These are phyloP conservation scores for Theobroma grandiflorum DNA, from an alignment of 441 rosid species.

Conservation along the genomic window DNA sequence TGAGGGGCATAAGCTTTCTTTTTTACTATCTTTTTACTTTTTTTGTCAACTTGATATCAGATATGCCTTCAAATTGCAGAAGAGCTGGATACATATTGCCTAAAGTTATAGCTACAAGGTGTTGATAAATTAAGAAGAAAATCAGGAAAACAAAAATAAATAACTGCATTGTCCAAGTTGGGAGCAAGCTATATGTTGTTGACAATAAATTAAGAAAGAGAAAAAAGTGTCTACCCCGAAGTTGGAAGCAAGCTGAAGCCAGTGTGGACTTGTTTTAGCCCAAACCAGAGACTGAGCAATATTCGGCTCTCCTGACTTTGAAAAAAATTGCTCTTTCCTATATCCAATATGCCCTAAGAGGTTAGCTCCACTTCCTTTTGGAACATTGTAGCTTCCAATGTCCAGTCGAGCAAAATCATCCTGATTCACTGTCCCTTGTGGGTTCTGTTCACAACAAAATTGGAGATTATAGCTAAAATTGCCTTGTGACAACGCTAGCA, in stretches of 20 bases:
- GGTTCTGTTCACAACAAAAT: slow-evolving; percentile 35
- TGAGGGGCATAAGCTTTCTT: too few relatives aligned
- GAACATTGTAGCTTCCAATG: slow-evolving; percentile 45
- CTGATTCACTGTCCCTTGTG: slow-evolving; percentile 28
- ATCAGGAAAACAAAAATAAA: too few relatives aligned
- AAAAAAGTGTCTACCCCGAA: slow-evolving; percentile 24
- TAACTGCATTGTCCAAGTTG: too few relatives aligned
- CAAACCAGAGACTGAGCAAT: slow-evolving; percentile 41
- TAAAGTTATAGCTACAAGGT: too few relatives aligned
- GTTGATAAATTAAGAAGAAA: too few relatives aligned
- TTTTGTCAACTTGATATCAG: too few relatives aligned
- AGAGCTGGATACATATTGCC: too few relatives aligned
- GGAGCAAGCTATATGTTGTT: too few relatives aligned
- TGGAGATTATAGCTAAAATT: neutral
- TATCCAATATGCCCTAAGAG: slow-evolving; percentile 48
- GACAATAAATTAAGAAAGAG: too few relatives aligned
- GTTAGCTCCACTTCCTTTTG: slow-evolving; percentile 41
- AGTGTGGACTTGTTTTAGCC: slow-evolving; percentile 33
- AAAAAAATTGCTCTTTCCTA: slow-evolving; percentile 43
- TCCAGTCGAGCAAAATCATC: slow-evolving; percentile 40
- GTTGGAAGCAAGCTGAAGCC: slow-evolving; percentile 43
- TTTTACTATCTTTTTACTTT: too few relatives aligned
- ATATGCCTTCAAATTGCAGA: too few relatives aligned
- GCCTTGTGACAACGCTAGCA: neutral
- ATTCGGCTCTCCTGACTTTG: slow-evolving; percentile 36